Percentiles rank a stretch among this genome's conserved stretches.
These are phyloP conservation scores for Porcisia deanei DNA, from an alignment of 208 protist genomes.

Conservation along the genomic window DNA sequence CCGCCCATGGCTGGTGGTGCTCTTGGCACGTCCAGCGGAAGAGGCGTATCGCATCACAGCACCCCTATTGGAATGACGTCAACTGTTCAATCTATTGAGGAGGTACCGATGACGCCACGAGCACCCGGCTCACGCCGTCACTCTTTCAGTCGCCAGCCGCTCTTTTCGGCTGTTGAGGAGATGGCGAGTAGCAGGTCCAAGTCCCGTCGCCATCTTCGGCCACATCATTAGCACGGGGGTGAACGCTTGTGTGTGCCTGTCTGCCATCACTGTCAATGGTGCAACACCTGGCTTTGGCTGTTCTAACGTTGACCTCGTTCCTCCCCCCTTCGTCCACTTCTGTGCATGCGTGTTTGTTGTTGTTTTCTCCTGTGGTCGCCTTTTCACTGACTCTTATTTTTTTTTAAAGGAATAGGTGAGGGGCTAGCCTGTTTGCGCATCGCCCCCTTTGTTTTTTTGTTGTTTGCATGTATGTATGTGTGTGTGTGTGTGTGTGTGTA, in stretches of 20 bases:
- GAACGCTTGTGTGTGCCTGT: not conserved
- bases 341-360: not conserved
- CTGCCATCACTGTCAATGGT: not conserved
- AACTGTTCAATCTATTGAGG: slow-evolving; percentile 14
- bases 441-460: not conserved
- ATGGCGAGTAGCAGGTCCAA: slow-evolving; percentile 2
- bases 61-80: slow-evolving; percentile 11
- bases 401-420: not conserved
- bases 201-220: slow-evolving; percentile 3
- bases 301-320: not conserved
- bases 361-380: not conserved
- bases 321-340: not conserved
- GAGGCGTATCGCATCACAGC: slow-evolving; percentile 8
- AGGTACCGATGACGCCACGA: slow-evolving; percentile 5
- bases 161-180: slow-evolving; percentile 34
- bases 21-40: not conserved
- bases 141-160: slow-evolving; percentile 24
- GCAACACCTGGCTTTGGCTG: not conserved
- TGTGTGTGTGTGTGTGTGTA: not conserved
- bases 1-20: not conserved
- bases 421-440: not conserved
- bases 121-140: slow-evolving; percentile 6
- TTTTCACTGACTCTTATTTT: not conserved
- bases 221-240: not conserved
- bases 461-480: not conserved